Conservation (phyloP, 169 alveolate genomes). For the Plasmodium fragile region DNA sequence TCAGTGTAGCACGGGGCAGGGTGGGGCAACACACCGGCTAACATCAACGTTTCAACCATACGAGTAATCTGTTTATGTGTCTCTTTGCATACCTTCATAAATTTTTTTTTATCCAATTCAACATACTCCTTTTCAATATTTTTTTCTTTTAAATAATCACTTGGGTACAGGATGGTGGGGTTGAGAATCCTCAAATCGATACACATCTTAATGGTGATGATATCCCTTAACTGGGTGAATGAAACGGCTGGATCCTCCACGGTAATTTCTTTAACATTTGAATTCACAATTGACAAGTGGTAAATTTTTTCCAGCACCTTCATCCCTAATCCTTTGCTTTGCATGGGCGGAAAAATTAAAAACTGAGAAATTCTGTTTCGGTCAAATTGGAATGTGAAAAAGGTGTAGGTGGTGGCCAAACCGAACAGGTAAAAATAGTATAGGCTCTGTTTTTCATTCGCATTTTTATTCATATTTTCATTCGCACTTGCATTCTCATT, state of each 20-base stretch:
- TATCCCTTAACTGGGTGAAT: slow-evolving; percentile 82
- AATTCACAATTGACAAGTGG: slow-evolving; percentile 80
- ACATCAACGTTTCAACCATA: slow-evolving; percentile 33
- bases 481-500: neutral
- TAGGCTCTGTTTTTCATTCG: neutral
- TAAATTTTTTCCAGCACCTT: slow-evolving; percentile 81
- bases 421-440: slow-evolving; percentile 78
- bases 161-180: slow-evolving; percentile 49
- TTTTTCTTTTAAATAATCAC: slow-evolving; percentile 57
- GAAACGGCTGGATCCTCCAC: slow-evolving; percentile 88
- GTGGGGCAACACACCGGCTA: slow-evolving; percentile 65
- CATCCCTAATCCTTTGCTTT: slow-evolving; percentile 84
- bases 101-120: slow-evolving; percentile 34
- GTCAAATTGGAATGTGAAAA: slow-evolving; percentile 82
- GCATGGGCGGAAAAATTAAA: slow-evolving; percentile 84
- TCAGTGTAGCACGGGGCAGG: slow-evolving; percentile 55
- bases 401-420: slow-evolving; percentile 85
- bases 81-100: slow-evolving; percentile 64
- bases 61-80: slow-evolving; percentile 69
- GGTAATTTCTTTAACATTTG: slow-evolving; percentile 82
- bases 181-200: slow-evolving; percentile 39
- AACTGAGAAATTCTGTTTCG: slow-evolving; percentile 86
- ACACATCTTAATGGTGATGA: slow-evolving; percentile 80
- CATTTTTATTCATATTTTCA: no score
- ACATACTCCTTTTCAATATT: slow-evolving; percentile 41